Evolutionary conservation across 495 filamentous ascomycete genomes (phyloP), one percentile per base, ranked within the genome.

Genomic region (Penicillium coffeae): DNA sequence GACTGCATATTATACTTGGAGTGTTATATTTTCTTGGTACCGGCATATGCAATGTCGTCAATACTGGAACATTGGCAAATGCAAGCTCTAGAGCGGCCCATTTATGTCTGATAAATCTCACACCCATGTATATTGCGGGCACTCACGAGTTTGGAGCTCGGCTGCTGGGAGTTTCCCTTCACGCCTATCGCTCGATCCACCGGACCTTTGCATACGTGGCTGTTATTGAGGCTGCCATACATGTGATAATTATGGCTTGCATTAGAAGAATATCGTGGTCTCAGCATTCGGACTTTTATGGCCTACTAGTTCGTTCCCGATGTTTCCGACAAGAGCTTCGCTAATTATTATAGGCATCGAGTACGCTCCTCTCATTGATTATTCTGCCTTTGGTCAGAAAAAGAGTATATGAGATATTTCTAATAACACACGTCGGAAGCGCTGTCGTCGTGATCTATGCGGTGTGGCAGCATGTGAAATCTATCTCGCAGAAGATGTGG

Each of bases 101-200:
- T 12, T 37, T 59, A 8, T 55, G 38, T 12, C 38, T 59, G 2
- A 50, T 55, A 16, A 52, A 49, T 16, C 35, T 59, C 4, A 20
- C 44, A 15, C 51, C 41, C 18, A 38, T 52, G 10, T 52, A 52
- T 21, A 21, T 57, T 16, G 51, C 48, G n/a, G 45, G 50, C 8
- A 45, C 50, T 30, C 44, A 51, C 13, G 51, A 61, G 30, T 54
- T 55, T 34, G 37, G 37, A 6, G 51, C 54, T 32, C 41, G 42
- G 13, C 36, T 63, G 3, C 51, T 65, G 20, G 57, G 60, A 14
- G 40, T 64, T 10, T 59, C 58, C 16, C 57, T 63, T 14, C 37
- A 58, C 27, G 54, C 52, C 27, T 64, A 58, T 41, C 41, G 58
- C 46, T 37, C 56, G 8, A 19, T 50, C 21, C 39, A 70, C 50